Base-by-base conservation (phyloP, 2,329 filamentous ascomycete species). In the Talaromyces verruculosus region DNA sequence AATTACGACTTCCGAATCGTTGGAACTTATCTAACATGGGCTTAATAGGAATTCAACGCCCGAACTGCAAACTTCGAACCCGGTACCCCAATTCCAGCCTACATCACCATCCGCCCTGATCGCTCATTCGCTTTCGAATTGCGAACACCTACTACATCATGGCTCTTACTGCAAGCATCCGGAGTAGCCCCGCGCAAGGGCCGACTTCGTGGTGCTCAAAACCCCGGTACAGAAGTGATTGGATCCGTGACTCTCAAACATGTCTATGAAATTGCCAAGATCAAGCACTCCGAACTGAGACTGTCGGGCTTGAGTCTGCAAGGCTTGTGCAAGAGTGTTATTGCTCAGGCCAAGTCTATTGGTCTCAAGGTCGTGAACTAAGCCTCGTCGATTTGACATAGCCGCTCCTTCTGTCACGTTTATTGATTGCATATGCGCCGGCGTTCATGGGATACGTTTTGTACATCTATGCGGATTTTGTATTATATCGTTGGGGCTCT, bases 251-350 rank as follows among this genome's bases (percentile, higher is more conserved):
- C 90, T 73, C 81, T 99, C 74, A 99, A 99, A 84, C 95, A 99
- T 81, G 84, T 99, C 25, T 98, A 93, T 81, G 94, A 98, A 82
- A 98, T 99, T 79, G 95, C 95, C 70, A 93, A 92, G 84, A 96
- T 99, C 75, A 99, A 99, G 85, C 90, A 92, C 71, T 83, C 85
- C 63, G 91, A 95, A 79, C 81, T 89, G 68, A 85, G 91, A 66
- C 79, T 94, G 68, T 92, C 90, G 1, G 91, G 90, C 1, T 76
- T 92, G 72, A 84, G 86, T 58, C 78, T 93, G 63, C 84, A 92
- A 76, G 89, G 89, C 0, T 74, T 94, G 33, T 92, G 90, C 80
- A 88, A 85, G 79, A 87, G 88, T 64, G 83, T 94, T 67, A 91
- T 94, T 71, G 88, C 83, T 70, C 89, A 91, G 78, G 88, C 89